Conservation (phyloP, 2,329 filamentous ascomycete genomes). For the Diatrype stigma region DNA sequence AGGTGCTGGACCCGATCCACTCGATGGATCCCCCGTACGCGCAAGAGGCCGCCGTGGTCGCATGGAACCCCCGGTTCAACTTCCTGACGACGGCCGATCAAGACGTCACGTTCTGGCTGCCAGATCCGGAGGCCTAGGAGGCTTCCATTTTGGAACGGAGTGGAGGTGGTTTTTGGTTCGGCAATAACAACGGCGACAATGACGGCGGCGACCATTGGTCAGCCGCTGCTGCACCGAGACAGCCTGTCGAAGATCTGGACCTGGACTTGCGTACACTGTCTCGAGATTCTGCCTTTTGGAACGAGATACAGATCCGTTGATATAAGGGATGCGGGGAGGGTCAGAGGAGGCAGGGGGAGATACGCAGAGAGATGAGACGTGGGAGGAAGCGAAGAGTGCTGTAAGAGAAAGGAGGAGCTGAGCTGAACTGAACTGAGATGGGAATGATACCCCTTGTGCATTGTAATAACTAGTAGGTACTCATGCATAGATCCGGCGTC, state of each 20-base stretch:
- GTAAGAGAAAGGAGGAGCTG: not conserved
- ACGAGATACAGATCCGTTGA: not conserved
- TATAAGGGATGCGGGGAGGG: not conserved
- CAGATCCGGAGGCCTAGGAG: conserved; percentile 55
- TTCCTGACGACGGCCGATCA: conserved; percentile 86
- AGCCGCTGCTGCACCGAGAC: not conserved
- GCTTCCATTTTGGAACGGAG: not conserved
- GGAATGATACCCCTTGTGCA: conserved; percentile 1
- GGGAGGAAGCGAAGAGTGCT: not conserved
- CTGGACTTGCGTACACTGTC: not conserved
- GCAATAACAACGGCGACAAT: not conserved
- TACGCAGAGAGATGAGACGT: not conserved
- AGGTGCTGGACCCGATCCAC: conserved; percentile 58
- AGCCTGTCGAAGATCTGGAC: not conserved
- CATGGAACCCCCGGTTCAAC: conserved; percentile 88
- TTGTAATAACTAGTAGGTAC: not conserved
- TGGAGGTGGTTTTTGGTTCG: not conserved
- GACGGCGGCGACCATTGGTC: not conserved
- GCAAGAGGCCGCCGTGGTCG: conserved; percentile 69
- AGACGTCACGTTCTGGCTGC: conserved; percentile 75
- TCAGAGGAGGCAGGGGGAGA: not conserved
- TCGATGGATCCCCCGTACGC: conserved; percentile 55
- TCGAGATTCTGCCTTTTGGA: not conserved
- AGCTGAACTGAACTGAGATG: too few species aligned
- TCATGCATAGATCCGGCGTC: not conserved